Base-by-base conservation (phyloP, 371 early-diverging fungal genomes). In the Entomophthora muscae region DNA sequence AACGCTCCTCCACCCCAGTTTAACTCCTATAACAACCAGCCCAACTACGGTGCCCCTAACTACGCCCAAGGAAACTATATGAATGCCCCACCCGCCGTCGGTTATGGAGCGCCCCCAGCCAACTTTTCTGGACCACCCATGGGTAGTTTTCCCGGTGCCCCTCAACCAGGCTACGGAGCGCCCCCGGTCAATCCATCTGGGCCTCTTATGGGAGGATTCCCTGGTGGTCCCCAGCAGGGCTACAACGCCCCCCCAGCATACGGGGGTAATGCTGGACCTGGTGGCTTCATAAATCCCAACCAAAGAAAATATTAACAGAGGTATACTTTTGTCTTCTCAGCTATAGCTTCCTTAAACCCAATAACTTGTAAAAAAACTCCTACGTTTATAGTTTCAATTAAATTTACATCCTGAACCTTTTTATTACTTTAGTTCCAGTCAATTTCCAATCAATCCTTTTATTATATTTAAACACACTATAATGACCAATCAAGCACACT, bases 231-330 rank as follows among this genome's bases (percentile, higher is more conserved):
- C n/a, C n/a, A n/a, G n/a, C n/a, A n/a, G n/a, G n/a, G n/a, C n/a
- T n/a, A n/a, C n/a, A n/a, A n/a, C n/a, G n/a, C n/a, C n/a, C n/a
- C n/a, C n/a, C 61, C 61, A 17, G 23, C 61, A 12, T 33, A 61
- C 52, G 42, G 42, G 10, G 42, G 42, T 42, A 31, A 31, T 17
- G 30, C 61, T 7, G 61, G 61, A 5, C 61, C 61, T 22, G 61
- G 61, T 12, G 61, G 61, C 3, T 61, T 61, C 42, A 61, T 61
- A 22, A 32, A 61, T 26, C 61, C 61, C 42, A 32, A 22, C 31
- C 61, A 42, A 23, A 31, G 24, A 31, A 30, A 42, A 61, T 61
- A 28, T 33, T 61, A 61, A 24, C 42, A 10, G 42, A 42, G 17
- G 17, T 42, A 10, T 42, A 42, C 5, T 42, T 17, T 42, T 17